Conservation (phyloP, 441 rosid species). For the Metrosideros polymorpha region DNA sequence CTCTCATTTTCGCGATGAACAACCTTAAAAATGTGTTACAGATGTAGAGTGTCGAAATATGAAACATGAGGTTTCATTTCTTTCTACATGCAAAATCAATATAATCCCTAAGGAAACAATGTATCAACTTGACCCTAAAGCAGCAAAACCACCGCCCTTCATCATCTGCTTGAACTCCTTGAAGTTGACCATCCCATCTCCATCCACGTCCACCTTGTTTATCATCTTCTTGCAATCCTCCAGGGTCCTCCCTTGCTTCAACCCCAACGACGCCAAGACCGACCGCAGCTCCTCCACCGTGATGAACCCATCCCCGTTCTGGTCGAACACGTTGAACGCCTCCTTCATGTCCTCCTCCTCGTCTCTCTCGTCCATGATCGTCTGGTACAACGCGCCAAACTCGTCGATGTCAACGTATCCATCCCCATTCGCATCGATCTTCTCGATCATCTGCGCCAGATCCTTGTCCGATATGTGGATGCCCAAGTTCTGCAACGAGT, state of each 20-base stretch:
- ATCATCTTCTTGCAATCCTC: conserved; percentile 78
- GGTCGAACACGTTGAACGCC: conserved; percentile 78
- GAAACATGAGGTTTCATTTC: not conserved
- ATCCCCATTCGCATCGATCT: conserved; percentile 62
- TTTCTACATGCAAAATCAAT: not conserved
- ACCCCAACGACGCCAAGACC: conserved; percentile 63
- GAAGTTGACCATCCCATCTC: conserved; percentile 79
- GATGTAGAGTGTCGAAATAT: not conserved
- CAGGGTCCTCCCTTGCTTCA: conserved; percentile 55
- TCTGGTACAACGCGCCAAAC: conserved; percentile 49
- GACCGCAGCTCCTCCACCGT: conserved; percentile 64
- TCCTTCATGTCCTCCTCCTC: conserved; percentile 81
- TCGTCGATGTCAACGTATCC: conserved; percentile 68
- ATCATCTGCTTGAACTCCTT: conserved; percentile 76
- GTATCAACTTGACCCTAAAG: conserved; percentile 28
- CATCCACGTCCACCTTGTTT: conserved; percentile 69
- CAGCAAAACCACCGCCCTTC: conserved; percentile 58
- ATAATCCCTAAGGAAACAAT: not conserved
- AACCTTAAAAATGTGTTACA: not conserved
- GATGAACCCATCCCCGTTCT: conserved; percentile 79
- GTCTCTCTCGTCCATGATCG: conserved; percentile 44
- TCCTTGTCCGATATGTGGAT: conserved; percentile 56
- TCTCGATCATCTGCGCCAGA: conserved; percentile 49
- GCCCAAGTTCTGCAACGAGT: conserved; percentile 62
- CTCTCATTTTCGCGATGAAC: not conserved